phyloP scores from a whole-genome alignment of 148 eudicot species.

The Heliamphora exappendiculata region DNA sequence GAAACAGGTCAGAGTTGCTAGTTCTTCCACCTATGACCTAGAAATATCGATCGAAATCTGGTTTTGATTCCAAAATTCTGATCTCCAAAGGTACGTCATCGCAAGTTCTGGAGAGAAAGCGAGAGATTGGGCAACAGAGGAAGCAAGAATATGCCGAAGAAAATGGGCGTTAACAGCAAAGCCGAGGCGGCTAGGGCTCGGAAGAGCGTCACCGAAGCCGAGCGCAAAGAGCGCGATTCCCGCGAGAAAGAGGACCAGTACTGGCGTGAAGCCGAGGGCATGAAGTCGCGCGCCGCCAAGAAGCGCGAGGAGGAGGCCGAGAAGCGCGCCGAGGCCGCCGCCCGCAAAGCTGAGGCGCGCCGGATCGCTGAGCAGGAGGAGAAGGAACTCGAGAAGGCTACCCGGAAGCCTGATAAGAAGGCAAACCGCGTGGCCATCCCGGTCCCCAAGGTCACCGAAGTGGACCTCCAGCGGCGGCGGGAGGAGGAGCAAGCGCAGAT shows the following conservation, averaged over 20 bases:
- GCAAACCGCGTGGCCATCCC: slow-evolving; percentile 59
- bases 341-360: slow-evolving; percentile 74
- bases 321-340: slow-evolving; percentile 69
- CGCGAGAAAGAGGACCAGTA: slow-evolving; percentile 67
- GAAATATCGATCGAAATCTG: neutral
- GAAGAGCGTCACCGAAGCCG: slow-evolving; percentile 54
- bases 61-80: neutral
- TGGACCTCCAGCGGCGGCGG: slow-evolving; percentile 48
- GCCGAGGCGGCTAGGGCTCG: slow-evolving; percentile 80
- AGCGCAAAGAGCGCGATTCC: slow-evolving; percentile 52
- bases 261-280: slow-evolving; percentile 95
- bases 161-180: slow-evolving; percentile 88
- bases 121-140: neutral
- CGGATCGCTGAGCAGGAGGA: slow-evolving; percentile 76
- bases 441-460: slow-evolving; percentile 66
- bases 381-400: slow-evolving; percentile 61
- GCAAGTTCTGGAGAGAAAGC: slow-evolving; percentile 1
- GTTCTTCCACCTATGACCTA: neutral
- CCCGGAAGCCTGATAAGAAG: slow-evolving; percentile 75
- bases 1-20: too few relatives aligned
- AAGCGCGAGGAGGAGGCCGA: slow-evolving; percentile 86
- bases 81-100: neutral
- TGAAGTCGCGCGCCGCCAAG: slow-evolving; percentile 75
- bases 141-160: slow-evolving; percentile 64
- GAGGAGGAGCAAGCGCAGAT: slow-evolving; percentile 60